A percentile compares a stretch with the other conserved stretches of the same genome.
These are phyloP conservation scores for Haberlea rhodopensis DNA, from an alignment of 257 asterid genomes.

Conservation along the genomic window DNA sequence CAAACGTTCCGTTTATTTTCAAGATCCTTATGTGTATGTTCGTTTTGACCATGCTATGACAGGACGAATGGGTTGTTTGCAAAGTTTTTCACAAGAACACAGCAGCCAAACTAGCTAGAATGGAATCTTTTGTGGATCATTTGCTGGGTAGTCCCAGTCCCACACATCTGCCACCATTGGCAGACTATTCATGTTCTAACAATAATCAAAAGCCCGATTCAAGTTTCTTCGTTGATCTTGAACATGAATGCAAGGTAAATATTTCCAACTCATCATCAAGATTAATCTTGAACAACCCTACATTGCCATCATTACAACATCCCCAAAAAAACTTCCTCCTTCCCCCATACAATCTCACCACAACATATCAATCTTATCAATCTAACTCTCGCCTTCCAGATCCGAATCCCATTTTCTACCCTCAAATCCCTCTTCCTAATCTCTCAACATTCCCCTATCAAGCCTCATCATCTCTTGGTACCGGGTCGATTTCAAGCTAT, in stretches of 20 bases:
- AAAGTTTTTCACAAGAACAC: constrained; percentile 60
- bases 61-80: constrained; percentile 83
- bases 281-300: constrained; percentile 5
- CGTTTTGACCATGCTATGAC: constrained; percentile 17
- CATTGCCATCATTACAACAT: background rate
- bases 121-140: constrained; percentile 53
- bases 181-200: constrained; percentile 30
- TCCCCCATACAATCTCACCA: constrained; percentile 14
- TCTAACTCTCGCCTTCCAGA: background rate
- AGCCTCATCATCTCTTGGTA: constrained; percentile 9
- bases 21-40: background rate
- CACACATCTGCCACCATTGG: constrained; percentile 44
- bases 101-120: constrained; percentile 35
- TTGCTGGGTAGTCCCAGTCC: constrained; percentile 45
- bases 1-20: too few species aligned
- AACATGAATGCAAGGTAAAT: background rate
- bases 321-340: constrained; percentile 12
- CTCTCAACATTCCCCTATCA: constrained; percentile 16
- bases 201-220: constrained; percentile 22
- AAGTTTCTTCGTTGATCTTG: constrained; percentile 13
- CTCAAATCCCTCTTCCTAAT: constrained; percentile 14
- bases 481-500: constrained; percentile 3
- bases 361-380: constrained; percentile 17
- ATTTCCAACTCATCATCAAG: constrained; percentile 10
- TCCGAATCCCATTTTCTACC: constrained; percentile 20